These are phyloP conservation scores for Colletotrichum melonis DNA, from an alignment of 2,329 filamentous ascomycete genomes.

Conservation along the genomic window DNA sequence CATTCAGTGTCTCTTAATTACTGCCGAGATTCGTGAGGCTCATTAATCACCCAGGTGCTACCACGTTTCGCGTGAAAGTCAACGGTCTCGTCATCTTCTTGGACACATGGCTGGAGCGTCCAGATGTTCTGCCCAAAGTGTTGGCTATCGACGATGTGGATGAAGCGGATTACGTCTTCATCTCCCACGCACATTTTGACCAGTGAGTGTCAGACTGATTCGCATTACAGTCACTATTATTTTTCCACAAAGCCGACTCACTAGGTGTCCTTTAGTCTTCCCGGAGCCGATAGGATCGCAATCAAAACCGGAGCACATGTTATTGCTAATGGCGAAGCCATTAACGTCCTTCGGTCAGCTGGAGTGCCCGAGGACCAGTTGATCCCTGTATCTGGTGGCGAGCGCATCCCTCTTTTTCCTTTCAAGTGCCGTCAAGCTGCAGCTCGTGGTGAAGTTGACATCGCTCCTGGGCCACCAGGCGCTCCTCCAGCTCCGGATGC, in stretches of 20 bases:
- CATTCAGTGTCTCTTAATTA: too few species aligned
- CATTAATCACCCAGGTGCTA: not conserved
- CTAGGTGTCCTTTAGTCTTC: conserved; percentile 29
- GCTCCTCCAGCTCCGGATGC: conserved; percentile 3
- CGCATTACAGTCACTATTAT: not conserved
- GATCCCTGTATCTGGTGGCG: conserved; percentile 38
- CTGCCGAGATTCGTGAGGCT: not conserved
- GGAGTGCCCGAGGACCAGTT: conserved; percentile 41
- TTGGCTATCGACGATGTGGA: conserved; percentile 37
- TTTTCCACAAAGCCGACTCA: not conserved
- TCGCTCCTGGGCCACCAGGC: not conserved
- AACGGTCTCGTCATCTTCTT: conserved; percentile 9
- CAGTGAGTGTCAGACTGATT: conserved; percentile 28
- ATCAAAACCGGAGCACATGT: conserved; percentile 39
- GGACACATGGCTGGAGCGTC: conserved; percentile 10
- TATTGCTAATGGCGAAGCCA: conserved; percentile 40
- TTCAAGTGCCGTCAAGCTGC: not conserved
- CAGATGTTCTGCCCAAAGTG: not conserved
- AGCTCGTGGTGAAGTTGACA: not conserved
- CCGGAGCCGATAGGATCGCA: conserved; percentile 40
- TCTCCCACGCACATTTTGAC: conserved; percentile 42
- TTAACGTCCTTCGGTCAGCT: conserved; percentile 37
- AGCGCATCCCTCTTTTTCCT: conserved; percentile 41
- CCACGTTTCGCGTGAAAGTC: conserved; percentile 3
- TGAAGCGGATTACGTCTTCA: conserved; percentile 41